Base-by-base conservation (phyloP, 2,329 filamentous ascomycete species). In the Fonsecaea nubica region DNA sequence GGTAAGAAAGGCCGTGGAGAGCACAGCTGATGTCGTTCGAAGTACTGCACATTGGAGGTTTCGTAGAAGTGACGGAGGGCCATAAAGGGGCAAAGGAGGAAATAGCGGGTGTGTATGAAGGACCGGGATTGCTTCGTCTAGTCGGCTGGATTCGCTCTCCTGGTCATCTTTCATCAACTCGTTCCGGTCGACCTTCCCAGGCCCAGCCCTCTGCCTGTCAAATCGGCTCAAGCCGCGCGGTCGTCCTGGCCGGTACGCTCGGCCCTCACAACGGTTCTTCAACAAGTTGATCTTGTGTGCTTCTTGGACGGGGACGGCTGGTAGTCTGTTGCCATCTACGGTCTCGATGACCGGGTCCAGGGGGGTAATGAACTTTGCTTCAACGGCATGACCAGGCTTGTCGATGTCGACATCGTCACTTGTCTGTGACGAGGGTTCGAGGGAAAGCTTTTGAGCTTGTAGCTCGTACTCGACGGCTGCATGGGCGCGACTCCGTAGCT, bases 81-180 rank as follows among this genome's bases (percentile, higher is more conserved):
- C 91, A 73, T 96, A 97, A 0, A 92, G 81, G 0, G 93, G 93
- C 8, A 97, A 78, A 1, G 92, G 91, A 5, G 93, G 93, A 71
- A 97, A 97, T 4, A 96, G 80, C 2, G 92, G 90, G 71, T 93
- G 89, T 1, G 91, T 93, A 69, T 87, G 85, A 7, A 88, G 88
- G 0, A 88, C 87, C 0, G 90, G 89, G 33, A 81, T 75, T 15
- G 78, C 79, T 65, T 78, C 77, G 61, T 73, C 74, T 40, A 72
- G 55, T 9, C 64, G 62, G 55, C 62, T 72, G 18, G 30, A 45
- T 45, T 63, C 63, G 38, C 66, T 69, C 33, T 65, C 63, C 2
- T 60, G 56, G 30, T 68, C 62, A 18, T 58, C 63, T 38, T 58
- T 60, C 45, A 60, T 9, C 33, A 63, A 52, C 32, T 65, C 58